Base-by-base conservation (phyloP, 1,284 basidiomycete species). In the Moniliella sp. region DNA sequence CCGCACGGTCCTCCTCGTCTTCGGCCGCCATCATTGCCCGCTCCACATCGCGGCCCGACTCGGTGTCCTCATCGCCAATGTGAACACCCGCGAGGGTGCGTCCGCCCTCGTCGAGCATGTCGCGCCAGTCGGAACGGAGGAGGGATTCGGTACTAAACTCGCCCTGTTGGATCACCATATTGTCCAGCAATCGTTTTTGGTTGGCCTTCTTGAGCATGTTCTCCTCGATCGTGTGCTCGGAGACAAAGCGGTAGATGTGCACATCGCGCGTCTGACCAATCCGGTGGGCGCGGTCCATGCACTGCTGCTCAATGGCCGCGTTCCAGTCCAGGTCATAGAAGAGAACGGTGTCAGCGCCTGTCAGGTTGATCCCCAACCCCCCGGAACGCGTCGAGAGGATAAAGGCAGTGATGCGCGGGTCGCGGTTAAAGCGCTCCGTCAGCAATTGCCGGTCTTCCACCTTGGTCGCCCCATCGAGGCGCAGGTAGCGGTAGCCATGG, bases 251-350 rank as follows among this genome's bases (percentile, higher is more conserved):
- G 61, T 91, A 93, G 48, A 94, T 88, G 58, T 93, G 81, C 7
- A 94, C 88, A 50, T 93, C 84, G 15, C 86, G 75, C 31, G 86
- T 91, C 61, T 94, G 86, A 5, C 86, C 86, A 46, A 94, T 94
- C 4, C 82, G 77, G 52, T 86, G 81, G 0, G 81, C 81, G 16
- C 84, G 72, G 62, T 94, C 86, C 66, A 93, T 86, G 61, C 86
- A 93, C 61, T 94, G 86, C 33, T 76, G 69, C 57, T 94, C 86
- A 76, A 93, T 91, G 43, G 88, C 83, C 0, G 84, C 84, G 51
- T 93, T 93, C 69, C 91, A 94, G 61, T 94, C 88, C 35, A 81
- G 81, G 57, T 94, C 86, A 57, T 91, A 93, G 62, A 86, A 88
- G 32, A 93, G 71, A 44, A 94, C 86, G 0, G 83, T 91, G 57